Evolutionary conservation across 140 eudicot species (phyloP), one percentile per base, ranked within the genome.

Genomic region (Ambrosia hybrid): DNA sequence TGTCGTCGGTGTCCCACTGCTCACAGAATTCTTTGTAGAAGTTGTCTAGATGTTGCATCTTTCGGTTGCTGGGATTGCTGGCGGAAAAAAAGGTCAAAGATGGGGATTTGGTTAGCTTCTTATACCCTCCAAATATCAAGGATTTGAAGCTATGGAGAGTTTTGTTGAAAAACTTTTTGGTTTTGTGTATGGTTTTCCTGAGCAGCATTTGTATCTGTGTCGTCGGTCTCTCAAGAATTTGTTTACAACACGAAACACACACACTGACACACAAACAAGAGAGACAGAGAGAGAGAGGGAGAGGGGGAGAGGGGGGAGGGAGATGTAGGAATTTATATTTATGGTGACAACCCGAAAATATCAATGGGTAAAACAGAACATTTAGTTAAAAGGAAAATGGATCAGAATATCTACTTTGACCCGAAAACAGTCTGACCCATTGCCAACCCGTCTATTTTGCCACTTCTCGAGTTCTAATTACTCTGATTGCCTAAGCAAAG

Each of bases 151-250:
- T 82, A 61, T 46, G 81, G 65, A 84, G 46, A 26, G 85, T 76
- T 79, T 71, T 81, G 73, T 56, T 68, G 65, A 86, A 39, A 59
- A 91, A 79, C 34, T n/a, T 78, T 62, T 78, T 89, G 74, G 89
- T 83, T 61, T 65, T 90, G 64, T 70, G 83, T 66, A 91, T 13
- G 82, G 92, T 79, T 76, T 76, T 84, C 57, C 77, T 85, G 73
- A 85, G 74, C 73, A 83, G 58, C 89, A 87, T 81, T 70, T 76
- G 77, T 70, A 81, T 68, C 51, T 78, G 43, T 67, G 9, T 38
- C n/a, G 56, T 36, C 45, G 26, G 57, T 61, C 61, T 37, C 41
- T 71, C 49, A 57, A 58, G 48, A 48, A 49, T 56, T 15, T 57
- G 65, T 36, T 73, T 17, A 33, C 64, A 72, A 13, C 48, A 73